Conservation (phyloP, 208 protist genomes). For the Crithidia expoeki region DNA sequence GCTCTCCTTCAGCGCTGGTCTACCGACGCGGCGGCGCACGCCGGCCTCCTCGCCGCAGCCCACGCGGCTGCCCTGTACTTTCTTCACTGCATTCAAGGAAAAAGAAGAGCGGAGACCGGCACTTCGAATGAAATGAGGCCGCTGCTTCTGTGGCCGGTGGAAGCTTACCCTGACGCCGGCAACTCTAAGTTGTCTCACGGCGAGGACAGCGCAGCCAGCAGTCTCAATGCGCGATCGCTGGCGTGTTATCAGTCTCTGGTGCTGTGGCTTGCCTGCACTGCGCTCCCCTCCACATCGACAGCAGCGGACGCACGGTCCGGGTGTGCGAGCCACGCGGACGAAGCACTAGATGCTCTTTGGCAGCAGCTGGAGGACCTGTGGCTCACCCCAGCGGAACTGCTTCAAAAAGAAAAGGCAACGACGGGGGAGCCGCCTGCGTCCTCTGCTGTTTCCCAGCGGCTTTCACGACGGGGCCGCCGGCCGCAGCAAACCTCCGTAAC, state of each 20-base stretch:
- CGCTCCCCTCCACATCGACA: neutral
- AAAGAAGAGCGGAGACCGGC: too few species aligned
- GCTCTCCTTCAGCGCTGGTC: slow-evolving; percentile 58
- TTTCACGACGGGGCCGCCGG: too few species aligned
- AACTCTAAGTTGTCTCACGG: slow-evolving; percentile 5
- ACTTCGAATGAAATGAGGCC: slow-evolving; percentile 1
- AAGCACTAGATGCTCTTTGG: slow-evolving; percentile 17
- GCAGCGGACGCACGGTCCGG: neutral
- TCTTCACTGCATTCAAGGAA: neutral
- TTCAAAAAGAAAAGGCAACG: neutral
- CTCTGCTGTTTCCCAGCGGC: too few species aligned
- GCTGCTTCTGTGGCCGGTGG: slow-evolving; percentile 31
- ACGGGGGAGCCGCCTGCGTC: too few species aligned
- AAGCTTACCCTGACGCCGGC: slow-evolving; percentile 19
- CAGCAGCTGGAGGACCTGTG: slow-evolving; percentile 27
- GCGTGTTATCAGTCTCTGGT: slow-evolving; percentile 36
- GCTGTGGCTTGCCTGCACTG: slow-evolving; percentile 16
- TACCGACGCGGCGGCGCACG: slow-evolving; percentile 31
- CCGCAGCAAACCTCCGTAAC: slow-evolving; percentile 15
- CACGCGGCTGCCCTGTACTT: slow-evolving; percentile 10
- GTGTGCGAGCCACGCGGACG: neutral
- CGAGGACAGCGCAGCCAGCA: slow-evolving; percentile 9
- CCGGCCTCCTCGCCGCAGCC: slow-evolving; percentile 37
- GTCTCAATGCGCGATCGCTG: slow-evolving; percentile 5
- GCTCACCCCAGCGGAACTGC: slow-evolving; percentile 18